phyloP scores from a whole-genome alignment of 1,139 yeast species.

The Lodderomyces theae region DNA sequence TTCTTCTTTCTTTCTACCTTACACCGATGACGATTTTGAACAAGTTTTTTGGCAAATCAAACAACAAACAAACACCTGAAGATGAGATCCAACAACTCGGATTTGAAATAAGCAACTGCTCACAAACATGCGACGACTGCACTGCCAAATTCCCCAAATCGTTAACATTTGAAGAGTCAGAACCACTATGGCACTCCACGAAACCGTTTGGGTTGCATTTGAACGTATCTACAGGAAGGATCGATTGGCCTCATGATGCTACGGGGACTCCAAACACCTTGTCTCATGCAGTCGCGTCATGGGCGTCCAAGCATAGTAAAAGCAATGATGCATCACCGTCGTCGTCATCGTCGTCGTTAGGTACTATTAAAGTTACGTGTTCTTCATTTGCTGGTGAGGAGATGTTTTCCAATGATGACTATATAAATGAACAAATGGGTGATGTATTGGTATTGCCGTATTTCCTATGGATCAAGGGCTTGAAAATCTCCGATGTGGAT shows the following conservation, averaged over 20 bases:
- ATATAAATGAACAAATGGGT: constrained; percentile 41
- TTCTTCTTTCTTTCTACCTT: no score
- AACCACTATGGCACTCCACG: constrained; percentile 68
- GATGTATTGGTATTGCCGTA: constrained; percentile 72
- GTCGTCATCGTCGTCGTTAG: constrained; percentile 15
- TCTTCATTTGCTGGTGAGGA: constrained; percentile 46
- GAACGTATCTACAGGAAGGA: constrained; percentile 75
- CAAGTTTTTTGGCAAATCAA: constrained; percentile 9
- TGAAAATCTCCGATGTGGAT: constrained; percentile 44
- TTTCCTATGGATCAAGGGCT: constrained; percentile 66
- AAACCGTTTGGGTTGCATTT: constrained; percentile 68
- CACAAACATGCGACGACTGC: constrained; percentile 51
- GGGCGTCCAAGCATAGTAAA: constrained; percentile 38
- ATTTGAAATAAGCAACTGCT: constrained; percentile 44
- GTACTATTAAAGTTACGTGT: constrained; percentile 49
- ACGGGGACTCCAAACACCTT: constrained; percentile 52
- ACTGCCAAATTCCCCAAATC: constrained; percentile 53
- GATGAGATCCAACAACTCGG: constrained; percentile 32
- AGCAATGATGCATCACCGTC: no score
- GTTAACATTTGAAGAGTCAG: constrained; percentile 44
- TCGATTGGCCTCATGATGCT: constrained; percentile 85
- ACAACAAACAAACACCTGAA: constrained; percentile 7
- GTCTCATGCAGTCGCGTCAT: constrained; percentile 45
- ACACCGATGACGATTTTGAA: constrained; percentile 11
- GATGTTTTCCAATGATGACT: constrained; percentile 38